Evolutionary conservation across 176 grass and related monocot species (phyloP), one percentile per base, ranked within the genome.

Genomic region (Cocos nucifera): DNA sequence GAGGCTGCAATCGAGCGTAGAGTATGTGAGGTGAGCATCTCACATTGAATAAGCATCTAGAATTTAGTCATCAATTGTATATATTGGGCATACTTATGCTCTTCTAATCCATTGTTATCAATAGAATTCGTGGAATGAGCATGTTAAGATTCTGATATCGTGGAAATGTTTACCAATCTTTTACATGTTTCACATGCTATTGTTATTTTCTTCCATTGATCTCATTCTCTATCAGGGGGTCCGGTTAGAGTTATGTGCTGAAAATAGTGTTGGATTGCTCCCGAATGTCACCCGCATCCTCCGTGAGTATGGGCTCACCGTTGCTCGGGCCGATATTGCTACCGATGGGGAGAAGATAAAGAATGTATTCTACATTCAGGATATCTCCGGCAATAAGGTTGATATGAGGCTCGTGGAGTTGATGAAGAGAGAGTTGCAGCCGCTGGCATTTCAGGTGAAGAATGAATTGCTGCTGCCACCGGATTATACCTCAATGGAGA

Each of bases 1-100:
- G 77, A 79, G 57, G 77, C 82, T 69, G 76, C 76, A 44, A 79
- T 85, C 20, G 82, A 79, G 30, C 71, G 82, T 69, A 70, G 82
- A 58, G 70, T 79, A 61, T 85, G 76, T 53, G 76, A 80, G 66
- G 76, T 79, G 24, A 76, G 49, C 21, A 18, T 50, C 5, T 22
- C 12, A 49, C 17, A 48, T 7, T 69, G 22, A 6, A 48, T 5
- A 54, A 22, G 15, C 14, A 22, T 59, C 2, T 35, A 44, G 35
- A 10, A 12, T 44, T 44, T 9, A 44, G 35, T 44, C 8, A 44
- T 44, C 35, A 44, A 44, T 9, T 0, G 2, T 12, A 44, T 12
- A 44, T 14, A 14, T 12, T 44, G 14, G 35, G 10, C 35, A 44
- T 44, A 44, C 35, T 44, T 44, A 10, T 44, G 35, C 35, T 44